Conservation (phyloP, 1,139 yeast species). For the Lipomyces yarrowii region DNA sequence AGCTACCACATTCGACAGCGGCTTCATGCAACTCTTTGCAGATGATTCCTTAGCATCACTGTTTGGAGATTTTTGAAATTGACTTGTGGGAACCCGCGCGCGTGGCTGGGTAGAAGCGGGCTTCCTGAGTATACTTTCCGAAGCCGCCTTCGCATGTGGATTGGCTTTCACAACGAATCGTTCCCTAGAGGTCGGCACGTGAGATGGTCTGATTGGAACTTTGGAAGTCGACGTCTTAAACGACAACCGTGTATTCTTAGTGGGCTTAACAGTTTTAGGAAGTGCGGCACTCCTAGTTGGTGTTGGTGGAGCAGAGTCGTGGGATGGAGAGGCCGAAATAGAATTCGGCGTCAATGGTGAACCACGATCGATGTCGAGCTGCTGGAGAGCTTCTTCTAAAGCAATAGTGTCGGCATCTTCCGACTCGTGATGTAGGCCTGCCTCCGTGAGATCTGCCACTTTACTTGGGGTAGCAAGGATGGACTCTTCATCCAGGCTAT, state of each 20-base stretch:
- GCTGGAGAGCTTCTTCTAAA: neutral
- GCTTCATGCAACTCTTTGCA: slow-evolving; percentile 3
- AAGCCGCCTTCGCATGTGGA: neutral
- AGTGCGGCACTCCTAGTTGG: neutral
- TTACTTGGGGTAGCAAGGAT: neutral
- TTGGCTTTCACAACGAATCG: neutral
- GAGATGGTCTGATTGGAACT: slow-evolving; percentile 10
- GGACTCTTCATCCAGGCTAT: neutral
- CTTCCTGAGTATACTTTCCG: neutral
- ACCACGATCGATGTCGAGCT: neutral
- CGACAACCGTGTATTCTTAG: neutral
- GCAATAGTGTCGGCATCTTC: neutral
- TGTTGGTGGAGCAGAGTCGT: neutral
- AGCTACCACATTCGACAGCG: slow-evolving; percentile 24
- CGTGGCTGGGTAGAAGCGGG: neutral
- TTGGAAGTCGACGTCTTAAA: slow-evolving; percentile 1
- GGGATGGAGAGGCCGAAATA: neutral
- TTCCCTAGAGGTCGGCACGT: neutral
- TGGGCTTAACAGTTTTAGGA: neutral
- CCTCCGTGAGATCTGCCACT: neutral
- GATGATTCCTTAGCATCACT: neutral
- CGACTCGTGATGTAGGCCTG: neutral
- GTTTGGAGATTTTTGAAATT: neutral
- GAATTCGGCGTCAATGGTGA: neutral
- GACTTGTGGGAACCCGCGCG: neutral